Conservation (phyloP, 2,329 filamentous ascomycete genomes). For the Coniochaeta sp. region DNA sequence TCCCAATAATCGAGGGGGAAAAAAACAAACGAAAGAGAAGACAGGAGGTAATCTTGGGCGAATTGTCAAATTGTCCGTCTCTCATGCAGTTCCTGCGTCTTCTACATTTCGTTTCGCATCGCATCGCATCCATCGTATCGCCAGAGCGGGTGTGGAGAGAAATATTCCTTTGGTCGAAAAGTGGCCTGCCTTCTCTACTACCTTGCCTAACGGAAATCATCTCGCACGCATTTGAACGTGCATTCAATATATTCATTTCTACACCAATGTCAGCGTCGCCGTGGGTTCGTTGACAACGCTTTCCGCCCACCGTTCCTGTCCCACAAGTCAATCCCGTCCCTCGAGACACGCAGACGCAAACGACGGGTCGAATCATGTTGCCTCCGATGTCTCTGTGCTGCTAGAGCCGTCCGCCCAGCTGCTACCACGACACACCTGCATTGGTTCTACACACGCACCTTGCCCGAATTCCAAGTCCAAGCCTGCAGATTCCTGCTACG, state of each 20-base stretch:
- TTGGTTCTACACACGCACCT: conserved; percentile 9
- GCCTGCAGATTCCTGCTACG: conserved; percentile 6
- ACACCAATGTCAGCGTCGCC: neutral
- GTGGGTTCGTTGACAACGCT: neutral
- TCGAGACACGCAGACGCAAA: neutral
- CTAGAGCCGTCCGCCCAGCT: neutral
- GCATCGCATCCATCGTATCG: neutral
- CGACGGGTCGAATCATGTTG: neutral
- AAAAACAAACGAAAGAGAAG: neutral
- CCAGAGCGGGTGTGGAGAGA: neutral
- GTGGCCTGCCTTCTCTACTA: neutral
- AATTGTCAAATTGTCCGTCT: conserved; percentile 10
- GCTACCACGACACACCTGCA: conserved; percentile 11
- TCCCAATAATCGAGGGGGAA: conserved; percentile 2
- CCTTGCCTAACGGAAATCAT: neutral
- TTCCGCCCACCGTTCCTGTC: no score
- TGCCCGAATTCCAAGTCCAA: conserved; percentile 6
- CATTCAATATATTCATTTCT: neutral
- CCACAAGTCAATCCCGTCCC: neutral
- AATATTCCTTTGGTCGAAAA: no score
- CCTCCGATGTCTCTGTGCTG: neutral
- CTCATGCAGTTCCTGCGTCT: conserved; percentile 11
- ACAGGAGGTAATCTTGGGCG: conserved; percentile 6
- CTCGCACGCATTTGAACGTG: neutral
- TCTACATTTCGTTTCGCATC: conserved; percentile 1